Evolutionary conservation across 495 filamentous ascomycete genomes (phyloP).

Genomic region (Thozetella sp.): DNA sequence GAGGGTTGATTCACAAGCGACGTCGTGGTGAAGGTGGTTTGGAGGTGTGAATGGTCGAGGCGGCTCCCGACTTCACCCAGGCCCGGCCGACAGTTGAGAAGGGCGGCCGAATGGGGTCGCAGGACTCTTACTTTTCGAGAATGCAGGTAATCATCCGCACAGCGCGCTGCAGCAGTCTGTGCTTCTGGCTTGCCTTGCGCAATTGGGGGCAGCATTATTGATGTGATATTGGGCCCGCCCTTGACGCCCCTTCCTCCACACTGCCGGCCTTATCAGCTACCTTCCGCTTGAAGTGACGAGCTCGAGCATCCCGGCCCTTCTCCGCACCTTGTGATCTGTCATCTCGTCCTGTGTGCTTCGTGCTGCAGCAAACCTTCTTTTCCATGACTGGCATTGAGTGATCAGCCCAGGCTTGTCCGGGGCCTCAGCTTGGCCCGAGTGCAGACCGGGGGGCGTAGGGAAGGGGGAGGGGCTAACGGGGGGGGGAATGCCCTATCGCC

Average conservation of each 20-base stretch:
- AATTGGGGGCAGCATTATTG: not conserved
- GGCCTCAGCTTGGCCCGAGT: constrained; percentile 11
- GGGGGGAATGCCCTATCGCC: too few relatives aligned
- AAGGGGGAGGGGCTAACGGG: too few relatives aligned
- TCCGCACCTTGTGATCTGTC: constrained; percentile 11
- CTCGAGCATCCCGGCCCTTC: not conserved
- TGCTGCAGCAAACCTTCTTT: not conserved
- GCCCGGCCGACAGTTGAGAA: not conserved
- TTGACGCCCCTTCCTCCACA: not conserved
- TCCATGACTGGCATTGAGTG: constrained; percentile 8
- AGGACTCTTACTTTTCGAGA: not conserved
- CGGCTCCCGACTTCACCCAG: not conserved
- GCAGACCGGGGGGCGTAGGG: not conserved
- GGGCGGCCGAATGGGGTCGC: not conserved
- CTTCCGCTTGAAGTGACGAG: not conserved
- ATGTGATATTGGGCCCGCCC: not conserved
- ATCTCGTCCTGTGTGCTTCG: constrained; percentile 6
- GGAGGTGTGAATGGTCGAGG: constrained; percentile 10
- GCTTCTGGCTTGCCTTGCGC: not conserved
- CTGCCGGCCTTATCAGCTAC: not conserved
- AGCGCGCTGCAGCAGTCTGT: not conserved
- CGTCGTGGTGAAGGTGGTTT: constrained; percentile 2
- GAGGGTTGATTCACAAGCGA: constrained; percentile 7
- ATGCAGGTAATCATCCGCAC: constrained; percentile 3
- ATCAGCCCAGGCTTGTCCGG: constrained; percentile 8